These are phyloP conservation scores for Argentina anserina DNA, from an alignment of 306 rosid genomes.

Conservation along the genomic window DNA sequence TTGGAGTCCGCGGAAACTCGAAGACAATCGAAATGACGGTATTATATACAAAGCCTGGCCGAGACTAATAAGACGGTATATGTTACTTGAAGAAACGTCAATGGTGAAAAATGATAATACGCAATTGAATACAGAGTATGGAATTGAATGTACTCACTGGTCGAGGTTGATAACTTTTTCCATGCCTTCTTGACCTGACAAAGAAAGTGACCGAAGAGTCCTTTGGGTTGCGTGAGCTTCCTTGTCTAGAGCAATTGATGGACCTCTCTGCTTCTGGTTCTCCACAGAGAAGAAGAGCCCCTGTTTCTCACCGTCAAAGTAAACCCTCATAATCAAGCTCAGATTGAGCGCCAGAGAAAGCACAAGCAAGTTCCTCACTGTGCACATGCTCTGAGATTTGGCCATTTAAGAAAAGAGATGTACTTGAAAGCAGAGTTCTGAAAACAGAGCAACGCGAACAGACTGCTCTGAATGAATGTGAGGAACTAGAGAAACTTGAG, in stretches of 20 bases:
- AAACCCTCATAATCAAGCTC: constrained; percentile 43
- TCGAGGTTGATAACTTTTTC: constrained; percentile 59
- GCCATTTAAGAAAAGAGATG: constrained; percentile 25
- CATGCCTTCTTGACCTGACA: constrained; percentile 27
- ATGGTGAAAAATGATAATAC: constrained; percentile 14
- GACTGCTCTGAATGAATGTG: constrained; percentile 8
- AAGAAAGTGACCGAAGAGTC: constrained; percentile 29
- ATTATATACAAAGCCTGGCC: background rate
- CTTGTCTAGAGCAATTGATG: constrained; percentile 18
- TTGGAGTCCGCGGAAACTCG: background rate
- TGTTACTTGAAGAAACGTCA: constrained; percentile 10
- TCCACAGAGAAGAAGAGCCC: constrained; percentile 3
- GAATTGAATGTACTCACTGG: constrained; percentile 54
- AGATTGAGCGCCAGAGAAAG: constrained; percentile 68
- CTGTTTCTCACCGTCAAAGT: constrained; percentile 29
- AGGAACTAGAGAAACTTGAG: constrained; percentile 1
- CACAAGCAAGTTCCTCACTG: constrained; percentile 49
- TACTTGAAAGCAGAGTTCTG: constrained; percentile 3
- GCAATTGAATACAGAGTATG: background rate
- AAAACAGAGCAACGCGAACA: background rate
- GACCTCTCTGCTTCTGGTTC: constrained; percentile 18
- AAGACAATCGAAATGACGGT: background rate
- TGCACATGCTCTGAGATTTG: constrained; percentile 23
- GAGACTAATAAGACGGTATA: constrained; percentile 3
- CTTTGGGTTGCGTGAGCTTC: constrained; percentile 18